These are phyloP conservation scores for Penicillium sp. DNA, from an alignment of 2,329 filamentous ascomycete species.

Conservation along the genomic window DNA sequence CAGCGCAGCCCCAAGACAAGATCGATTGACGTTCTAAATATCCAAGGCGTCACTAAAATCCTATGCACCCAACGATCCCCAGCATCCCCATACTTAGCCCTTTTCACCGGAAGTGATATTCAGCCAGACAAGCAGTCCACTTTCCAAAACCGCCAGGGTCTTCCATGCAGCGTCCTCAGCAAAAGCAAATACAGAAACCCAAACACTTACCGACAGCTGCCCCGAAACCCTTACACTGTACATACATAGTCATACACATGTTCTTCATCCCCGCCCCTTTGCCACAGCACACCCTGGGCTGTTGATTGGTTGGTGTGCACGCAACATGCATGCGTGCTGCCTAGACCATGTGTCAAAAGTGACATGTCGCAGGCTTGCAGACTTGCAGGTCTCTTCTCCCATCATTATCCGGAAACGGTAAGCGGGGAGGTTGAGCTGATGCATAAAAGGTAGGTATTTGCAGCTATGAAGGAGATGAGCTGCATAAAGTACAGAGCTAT, in stretches of 20 bases:
- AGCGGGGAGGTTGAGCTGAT: background rate
- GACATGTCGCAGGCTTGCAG: slow-evolving; percentile 14
- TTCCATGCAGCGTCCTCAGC: slow-evolving; percentile 1
- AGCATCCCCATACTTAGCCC: slow-evolving; percentile 1
- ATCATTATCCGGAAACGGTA: slow-evolving; percentile 10
- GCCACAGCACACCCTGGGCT: background rate
- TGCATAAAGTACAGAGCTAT: background rate
- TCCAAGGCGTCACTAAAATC: background rate
- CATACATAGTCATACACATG: background rate
- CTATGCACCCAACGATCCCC: background rate
- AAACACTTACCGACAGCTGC: background rate
- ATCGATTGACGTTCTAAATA: background rate
- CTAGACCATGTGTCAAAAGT: slow-evolving; percentile 25
- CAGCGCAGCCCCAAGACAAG: background rate
- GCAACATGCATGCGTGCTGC: slow-evolving; percentile 17
- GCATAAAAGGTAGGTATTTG: background rate
- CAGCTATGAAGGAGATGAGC: background rate
- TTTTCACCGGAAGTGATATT: slow-evolving; percentile 3
- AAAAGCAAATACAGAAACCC: background rate
- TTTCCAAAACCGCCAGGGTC: slow-evolving; percentile 1
- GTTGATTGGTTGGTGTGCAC: slow-evolving; percentile 11
- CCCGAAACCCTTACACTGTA: background rate
- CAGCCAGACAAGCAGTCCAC: background rate
- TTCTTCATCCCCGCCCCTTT: background rate
- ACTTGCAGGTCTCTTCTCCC: slow-evolving; percentile 3